Base-by-base conservation (phyloP, 2,329 filamentous ascomycete species). In the Xylogone sp. region DNA sequence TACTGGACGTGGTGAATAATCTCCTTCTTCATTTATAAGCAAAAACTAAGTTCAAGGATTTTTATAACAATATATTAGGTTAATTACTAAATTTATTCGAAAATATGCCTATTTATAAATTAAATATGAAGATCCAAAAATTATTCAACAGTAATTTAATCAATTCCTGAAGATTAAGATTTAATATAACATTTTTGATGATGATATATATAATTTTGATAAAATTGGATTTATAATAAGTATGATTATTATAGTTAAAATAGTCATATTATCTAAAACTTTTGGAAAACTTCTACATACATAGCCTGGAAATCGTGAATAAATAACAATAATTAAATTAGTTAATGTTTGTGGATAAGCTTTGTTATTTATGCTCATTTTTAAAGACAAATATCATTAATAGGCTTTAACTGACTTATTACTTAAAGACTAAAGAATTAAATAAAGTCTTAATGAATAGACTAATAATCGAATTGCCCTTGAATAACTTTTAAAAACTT, bases 381-480 rank as follows among this genome's bases (percentile, higher is more conserved):
- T n/a, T n/a, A n/a, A 34, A 51, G 59, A 48, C 18, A 48, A 59
- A 48, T n/a, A n/a, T n/a, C n/a, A n/a, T n/a, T n/a, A n/a, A n/a
- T n/a, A n/a, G n/a, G n/a, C n/a, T n/a, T n/a, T 42, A 55, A 21
- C 49, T 9, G 43, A 48, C 9, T 29, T 31, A 39, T 42, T 65
- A 47, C 58, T 55, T 16, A 21, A 31, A 9, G 31, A 61, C 45
- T 68, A 46, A 62, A 42, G 42, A 24, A 57, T 67, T 45, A 13
- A 24, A 43, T 45, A 64, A 21, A 62, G 51, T 51, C 53, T 55
- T 18, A 69, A 66, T 43, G 53, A 63, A 43, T 70, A 49, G 64
- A 70, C 61, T 6, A 63, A 48, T 13, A 60, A 68, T 57, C 10
- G 63, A 49, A 60, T 68, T 29, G 57, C 59, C 24, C 49, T 69